Evolutionary conservation across 169 alveolate genomes (phyloP).

Genomic region (Cyclospora cayetanensis): DNA sequence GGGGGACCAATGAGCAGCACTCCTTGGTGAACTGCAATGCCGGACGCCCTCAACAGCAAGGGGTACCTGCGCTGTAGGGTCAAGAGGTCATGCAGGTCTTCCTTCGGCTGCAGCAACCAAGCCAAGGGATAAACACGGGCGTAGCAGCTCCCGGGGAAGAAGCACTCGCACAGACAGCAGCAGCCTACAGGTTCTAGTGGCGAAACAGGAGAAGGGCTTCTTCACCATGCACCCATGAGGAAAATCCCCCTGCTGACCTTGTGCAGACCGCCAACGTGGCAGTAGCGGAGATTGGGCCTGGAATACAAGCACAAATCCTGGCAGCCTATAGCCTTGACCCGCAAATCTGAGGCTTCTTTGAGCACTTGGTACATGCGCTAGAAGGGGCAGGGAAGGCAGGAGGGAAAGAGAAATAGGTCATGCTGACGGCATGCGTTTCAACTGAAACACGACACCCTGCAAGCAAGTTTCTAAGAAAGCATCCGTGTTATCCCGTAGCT

Average conservation of each 20-base stretch:
- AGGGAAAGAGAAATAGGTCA: not conserved
- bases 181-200: too few relatives aligned
- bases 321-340: not conserved
- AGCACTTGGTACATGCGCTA: too few relatives aligned
- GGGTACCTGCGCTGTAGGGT: conserved; percentile 44
- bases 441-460: too few relatives aligned
- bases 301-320: not conserved
- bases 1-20: conserved; percentile 75
- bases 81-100: conserved; percentile 65
- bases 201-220: not conserved
- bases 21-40: conserved; percentile 66
- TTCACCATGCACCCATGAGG: not conserved
- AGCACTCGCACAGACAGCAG: too few relatives aligned
- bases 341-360: too few relatives aligned
- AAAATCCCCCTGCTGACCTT: not conserved
- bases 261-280: conserved; percentile 44
- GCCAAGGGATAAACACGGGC: too few relatives aligned
- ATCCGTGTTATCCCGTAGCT: too few relatives aligned
- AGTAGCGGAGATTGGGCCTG: conserved; percentile 32
- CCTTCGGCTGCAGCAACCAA: conserved; percentile 61
- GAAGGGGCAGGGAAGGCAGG: too few relatives aligned
- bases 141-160: too few relatives aligned
- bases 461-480: too few relatives aligned
- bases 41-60: conserved; percentile 38
- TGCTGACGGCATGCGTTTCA: not conserved